phyloP scores from a whole-genome alignment of 2,329 filamentous ascomycete species.

The Purpureocillium takamizusanense region DNA sequence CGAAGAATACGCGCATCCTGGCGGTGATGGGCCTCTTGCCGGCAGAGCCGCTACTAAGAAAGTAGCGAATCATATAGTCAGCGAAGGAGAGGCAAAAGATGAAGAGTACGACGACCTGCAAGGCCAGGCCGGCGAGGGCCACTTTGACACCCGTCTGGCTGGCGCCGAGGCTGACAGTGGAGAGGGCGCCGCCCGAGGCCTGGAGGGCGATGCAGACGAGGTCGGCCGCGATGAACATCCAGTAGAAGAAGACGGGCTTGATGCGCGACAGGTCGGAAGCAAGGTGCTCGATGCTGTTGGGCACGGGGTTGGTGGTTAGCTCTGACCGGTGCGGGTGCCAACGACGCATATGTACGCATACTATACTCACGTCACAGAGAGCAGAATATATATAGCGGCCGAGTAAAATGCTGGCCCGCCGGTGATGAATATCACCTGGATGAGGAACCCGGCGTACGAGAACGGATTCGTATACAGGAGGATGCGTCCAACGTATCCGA shows the following conservation, averaged over 20 bases:
- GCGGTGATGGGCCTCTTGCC: slow-evolving; percentile 4
- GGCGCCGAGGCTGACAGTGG: slow-evolving; percentile 31
- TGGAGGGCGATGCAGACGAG: slow-evolving; percentile 45
- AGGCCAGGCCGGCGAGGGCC: slow-evolving; percentile 41
- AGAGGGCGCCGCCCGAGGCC: slow-evolving; percentile 44
- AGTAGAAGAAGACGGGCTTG: slow-evolving; percentile 30
- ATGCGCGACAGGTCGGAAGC: slow-evolving; percentile 29
- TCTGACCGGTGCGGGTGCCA: no score
- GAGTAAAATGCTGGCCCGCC: slow-evolving; percentile 32
- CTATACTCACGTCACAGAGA: slow-evolving; percentile 30
- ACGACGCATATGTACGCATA: no score
- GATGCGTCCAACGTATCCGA: slow-evolving; percentile 53
- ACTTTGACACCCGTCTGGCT: slow-evolving; percentile 30
- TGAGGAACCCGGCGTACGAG: slow-evolving; percentile 46
- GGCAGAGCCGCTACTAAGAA: slow-evolving; percentile 47
- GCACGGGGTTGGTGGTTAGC: no score
- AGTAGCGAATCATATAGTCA: slow-evolving; percentile 38
- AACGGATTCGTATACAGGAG: slow-evolving; percentile 48
- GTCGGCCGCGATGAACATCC: slow-evolving; percentile 43
- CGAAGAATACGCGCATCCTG: slow-evolving; percentile 33
- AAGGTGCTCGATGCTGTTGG: slow-evolving; percentile 24
- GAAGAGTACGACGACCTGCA: slow-evolving; percentile 47
- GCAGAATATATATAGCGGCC: slow-evolving; percentile 56
- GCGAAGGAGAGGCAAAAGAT: slow-evolving; percentile 38
- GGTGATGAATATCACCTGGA: slow-evolving; percentile 48